Percentiles rank a stretch among this genome's conserved stretches.
These are phyloP conservation scores for Eremochloa ophiuroides DNA, from an alignment of 176 grass and related monocot species.

Conservation along the genomic window DNA sequence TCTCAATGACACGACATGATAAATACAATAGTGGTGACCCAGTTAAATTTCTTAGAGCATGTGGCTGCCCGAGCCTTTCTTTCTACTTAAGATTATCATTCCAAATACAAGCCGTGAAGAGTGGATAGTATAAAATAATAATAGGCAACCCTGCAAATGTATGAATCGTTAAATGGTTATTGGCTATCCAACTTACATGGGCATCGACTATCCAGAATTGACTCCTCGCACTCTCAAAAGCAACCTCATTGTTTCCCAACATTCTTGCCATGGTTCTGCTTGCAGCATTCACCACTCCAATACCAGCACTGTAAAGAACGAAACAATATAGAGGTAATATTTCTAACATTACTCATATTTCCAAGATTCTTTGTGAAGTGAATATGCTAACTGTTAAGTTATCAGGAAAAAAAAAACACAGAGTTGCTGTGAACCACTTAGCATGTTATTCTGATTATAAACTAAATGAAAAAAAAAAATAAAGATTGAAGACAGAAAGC, in stretches of 20 bases:
- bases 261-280: conserved; percentile 97
- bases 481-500: too few relatives aligned
- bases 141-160: conserved; percentile 1
- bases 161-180: not conserved
- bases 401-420: not conserved
- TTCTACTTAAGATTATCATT: not conserved
- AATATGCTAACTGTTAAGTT: not conserved
- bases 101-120: not conserved
- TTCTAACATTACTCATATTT: conserved; percentile 5
- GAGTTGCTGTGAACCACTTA: not conserved
- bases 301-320: conserved; percentile 75
- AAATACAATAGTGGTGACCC: not conserved
- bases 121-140: not conserved
- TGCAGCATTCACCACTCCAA: conserved; percentile 96
- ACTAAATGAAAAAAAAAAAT: not conserved
- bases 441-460: conserved; percentile 11
- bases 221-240: conserved; percentile 95
- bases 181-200: conserved; percentile 39
- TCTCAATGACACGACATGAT: not conserved
- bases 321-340: not conserved
- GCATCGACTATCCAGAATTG: conserved; percentile 99
- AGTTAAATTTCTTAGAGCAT: conserved; percentile 17
- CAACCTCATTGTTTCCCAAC: conserved; percentile 79
- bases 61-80: not conserved
- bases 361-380: conserved; percentile 4